Evolutionary conservation across 2,329 filamentous ascomycete genomes (phyloP).

Genomic region (Blumeria hordei): DNA sequence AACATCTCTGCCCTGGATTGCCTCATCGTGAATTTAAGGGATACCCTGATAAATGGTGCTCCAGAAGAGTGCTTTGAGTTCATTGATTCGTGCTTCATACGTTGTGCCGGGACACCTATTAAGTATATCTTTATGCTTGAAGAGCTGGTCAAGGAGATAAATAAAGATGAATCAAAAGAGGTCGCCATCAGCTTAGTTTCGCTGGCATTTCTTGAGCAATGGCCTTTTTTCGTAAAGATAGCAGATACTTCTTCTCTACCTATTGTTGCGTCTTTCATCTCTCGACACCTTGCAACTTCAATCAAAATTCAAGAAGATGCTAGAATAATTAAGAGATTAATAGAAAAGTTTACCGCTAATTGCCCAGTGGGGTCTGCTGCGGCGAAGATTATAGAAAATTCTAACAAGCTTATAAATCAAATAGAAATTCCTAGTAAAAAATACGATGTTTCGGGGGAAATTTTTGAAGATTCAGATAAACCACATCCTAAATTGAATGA

Average conservation of each 20-base stretch:
- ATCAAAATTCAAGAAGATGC: constrained; percentile 27
- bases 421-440: constrained; percentile 7
- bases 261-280: constrained; percentile 32
- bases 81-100: constrained; percentile 58
- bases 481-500: background rate
- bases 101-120: constrained; percentile 53
- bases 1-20: constrained; percentile 21
- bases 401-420: constrained; percentile 10
- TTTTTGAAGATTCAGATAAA: background rate
- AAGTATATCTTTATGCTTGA: constrained; percentile 58
- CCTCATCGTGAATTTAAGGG: constrained; percentile 19
- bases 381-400: constrained; percentile 9
- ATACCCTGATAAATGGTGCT: constrained; percentile 9
- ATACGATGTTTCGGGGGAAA: background rate
- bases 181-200: constrained; percentile 35
- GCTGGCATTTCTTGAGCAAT: constrained; percentile 51
- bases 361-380: constrained; percentile 17
- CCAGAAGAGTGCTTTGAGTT: constrained; percentile 36
- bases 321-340: constrained; percentile 21
- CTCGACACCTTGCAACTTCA: constrained; percentile 28
- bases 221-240: constrained; percentile 39
- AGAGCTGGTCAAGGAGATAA: constrained; percentile 21
- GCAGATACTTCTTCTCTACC: constrained; percentile 20
- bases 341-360: constrained; percentile 18
- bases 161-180: constrained; percentile 12